phyloP scores from a whole-genome alignment of 2,329 filamentous ascomycete species.

The Knoxdaviesia proteae region DNA sequence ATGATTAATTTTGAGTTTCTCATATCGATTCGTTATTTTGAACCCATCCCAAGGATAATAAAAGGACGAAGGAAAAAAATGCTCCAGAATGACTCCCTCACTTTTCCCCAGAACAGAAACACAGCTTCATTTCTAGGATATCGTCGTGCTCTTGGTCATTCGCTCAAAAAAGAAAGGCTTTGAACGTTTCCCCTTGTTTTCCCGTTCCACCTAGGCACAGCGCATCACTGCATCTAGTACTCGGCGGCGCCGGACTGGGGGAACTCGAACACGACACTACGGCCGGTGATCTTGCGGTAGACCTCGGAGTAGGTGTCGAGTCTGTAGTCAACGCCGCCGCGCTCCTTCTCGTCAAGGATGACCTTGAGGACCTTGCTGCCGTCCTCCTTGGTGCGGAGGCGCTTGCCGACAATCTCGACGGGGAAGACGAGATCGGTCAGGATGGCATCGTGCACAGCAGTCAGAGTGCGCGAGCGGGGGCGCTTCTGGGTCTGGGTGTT shows the following conservation, averaged over 20 bases:
- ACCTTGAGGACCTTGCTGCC: slow-evolving; percentile 98
- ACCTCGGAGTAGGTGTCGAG: slow-evolving; percentile 99
- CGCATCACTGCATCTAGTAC: slow-evolving; percentile 38
- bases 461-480: slow-evolving; percentile 90
- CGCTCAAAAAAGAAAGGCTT: slow-evolving; percentile 1
- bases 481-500: slow-evolving; percentile 98
- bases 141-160: slow-evolving; percentile 22
- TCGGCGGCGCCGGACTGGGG: slow-evolving; percentile 62
- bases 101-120: slow-evolving; percentile 8
- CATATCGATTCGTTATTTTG: too few species aligned
- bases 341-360: slow-evolving; percentile 99
- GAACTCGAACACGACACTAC: slow-evolving; percentile 96
- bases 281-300: slow-evolving; percentile 94
- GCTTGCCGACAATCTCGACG: slow-evolving; percentile 99
- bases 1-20: too few species aligned
- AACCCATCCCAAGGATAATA: too few species aligned
- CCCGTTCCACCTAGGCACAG: slow-evolving; percentile 3
- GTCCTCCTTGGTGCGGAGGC: slow-evolving; percentile 95
- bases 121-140: slow-evolving; percentile 25
- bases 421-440: slow-evolving; percentile 96
- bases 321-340: slow-evolving; percentile 95
- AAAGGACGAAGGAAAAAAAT: too few species aligned
- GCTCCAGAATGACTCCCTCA: too few species aligned
- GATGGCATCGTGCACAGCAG: slow-evolving; percentile 96
- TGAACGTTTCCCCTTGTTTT: slow-evolving; percentile 1